Percentiles rank a stretch among this genome's conserved stretches.
These are phyloP conservation scores for Claviceps arundinis DNA, from an alignment of 2,329 filamentous ascomycete species.

Conservation along the genomic window DNA sequence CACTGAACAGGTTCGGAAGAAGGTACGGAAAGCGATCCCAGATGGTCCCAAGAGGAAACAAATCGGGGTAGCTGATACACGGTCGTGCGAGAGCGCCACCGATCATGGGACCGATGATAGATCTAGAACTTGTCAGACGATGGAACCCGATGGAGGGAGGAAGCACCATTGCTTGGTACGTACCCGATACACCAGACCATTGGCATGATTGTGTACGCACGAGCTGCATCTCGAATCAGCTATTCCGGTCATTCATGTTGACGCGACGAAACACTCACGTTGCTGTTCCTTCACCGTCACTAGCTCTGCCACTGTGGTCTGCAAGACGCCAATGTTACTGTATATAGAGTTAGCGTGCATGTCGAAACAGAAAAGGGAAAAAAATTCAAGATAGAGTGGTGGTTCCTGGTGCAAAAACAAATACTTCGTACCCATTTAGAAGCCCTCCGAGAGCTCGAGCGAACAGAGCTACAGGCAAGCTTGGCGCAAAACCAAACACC, in stretches of 20 bases:
- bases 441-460: conserved; percentile 82
- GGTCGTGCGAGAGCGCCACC: conserved; percentile 83
- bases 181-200: conserved; percentile 94
- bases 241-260: neutral
- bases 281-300: conserved; percentile 90
- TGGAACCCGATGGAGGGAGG: neutral
- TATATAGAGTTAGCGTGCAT: neutral
- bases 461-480: conserved; percentile 67
- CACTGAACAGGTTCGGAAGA: conserved; percentile 82
- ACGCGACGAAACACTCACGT: conserved; percentile 37
- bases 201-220: conserved; percentile 94
- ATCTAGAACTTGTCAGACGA: conserved; percentile 33
- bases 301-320: conserved; percentile 89
- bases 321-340: conserved; percentile 86
- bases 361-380: too few species aligned
- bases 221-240: conserved; percentile 37
- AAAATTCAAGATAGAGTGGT: too few species aligned
- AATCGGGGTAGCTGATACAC: conserved; percentile 62
- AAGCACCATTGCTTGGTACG: conserved; percentile 18
- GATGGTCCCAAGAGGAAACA: conserved; percentile 61
- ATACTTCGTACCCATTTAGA: conserved; percentile 63
- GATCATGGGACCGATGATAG: conserved; percentile 83
- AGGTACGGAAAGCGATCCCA: conserved; percentile 85
- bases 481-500: conserved; percentile 80
- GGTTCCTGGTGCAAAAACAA: too few species aligned